Percentiles rank a stretch among this genome's conserved stretches.
These are phyloP conservation scores for Cyberlindnera amylophila DNA, from an alignment of 805 yeast genomes.

Conservation along the genomic window DNA sequence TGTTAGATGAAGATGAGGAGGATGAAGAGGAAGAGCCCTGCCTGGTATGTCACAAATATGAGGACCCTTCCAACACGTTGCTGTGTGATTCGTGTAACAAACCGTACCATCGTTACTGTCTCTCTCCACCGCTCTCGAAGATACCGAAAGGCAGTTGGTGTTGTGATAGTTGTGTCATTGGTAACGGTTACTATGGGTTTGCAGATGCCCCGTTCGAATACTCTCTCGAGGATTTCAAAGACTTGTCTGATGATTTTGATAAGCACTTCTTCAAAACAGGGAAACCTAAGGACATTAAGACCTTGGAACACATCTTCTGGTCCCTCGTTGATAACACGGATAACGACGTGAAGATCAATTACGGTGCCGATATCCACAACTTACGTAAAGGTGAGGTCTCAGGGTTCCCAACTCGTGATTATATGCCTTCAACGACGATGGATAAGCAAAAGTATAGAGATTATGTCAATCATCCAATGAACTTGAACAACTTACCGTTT, in stretches of 20 bases:
- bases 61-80: constrained; percentile 44
- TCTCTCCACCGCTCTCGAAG: constrained; percentile 49
- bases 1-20: constrained; percentile 26
- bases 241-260: constrained; percentile 49
- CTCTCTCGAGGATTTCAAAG: constrained; percentile 56
- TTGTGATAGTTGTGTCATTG: constrained; percentile 80
- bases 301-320: constrained; percentile 71
- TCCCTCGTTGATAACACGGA: constrained; percentile 37
- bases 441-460: constrained; percentile 23
- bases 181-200: constrained; percentile 86
- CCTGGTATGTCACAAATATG: constrained; percentile 43
- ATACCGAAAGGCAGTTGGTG: constrained; percentile 69
- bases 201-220: constrained; percentile 60
- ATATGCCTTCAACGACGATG: constrained; percentile 25
- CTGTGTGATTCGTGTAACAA: constrained; percentile 74
- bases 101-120: constrained; percentile 63
- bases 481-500: constrained; percentile 68
- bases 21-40: constrained; percentile 37
- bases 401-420: constrained; percentile 62
- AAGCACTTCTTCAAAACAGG: constrained; percentile 32
- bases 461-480: constrained; percentile 66
- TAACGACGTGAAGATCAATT: constrained; percentile 59
- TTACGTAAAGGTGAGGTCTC: constrained; percentile 60
- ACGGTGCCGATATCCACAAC: constrained; percentile 85
- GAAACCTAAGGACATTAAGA: constrained; percentile 35